Evolutionary conservation across 345 rosid species (phyloP).

Genomic region (Dipteronia dyeriana): DNA sequence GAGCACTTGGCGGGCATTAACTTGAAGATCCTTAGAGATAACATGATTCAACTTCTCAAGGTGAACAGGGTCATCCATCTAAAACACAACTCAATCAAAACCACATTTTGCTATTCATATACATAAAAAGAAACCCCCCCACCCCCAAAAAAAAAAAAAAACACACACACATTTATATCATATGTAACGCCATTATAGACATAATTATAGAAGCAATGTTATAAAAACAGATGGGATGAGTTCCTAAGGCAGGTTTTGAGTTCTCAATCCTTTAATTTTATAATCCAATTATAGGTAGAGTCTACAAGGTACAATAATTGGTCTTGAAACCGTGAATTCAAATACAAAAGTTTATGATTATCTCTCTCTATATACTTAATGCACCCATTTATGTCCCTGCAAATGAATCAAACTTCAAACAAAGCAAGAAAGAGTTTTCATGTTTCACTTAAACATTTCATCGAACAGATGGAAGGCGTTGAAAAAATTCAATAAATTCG

Average conservation of each 20-base stretch:
- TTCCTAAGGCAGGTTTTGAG: neutral
- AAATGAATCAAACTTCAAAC: neutral
- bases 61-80: slow-evolving; percentile 76
- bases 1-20: slow-evolving; percentile 22
- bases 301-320: too few relatives aligned
- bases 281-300: neutral
- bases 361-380: neutral
- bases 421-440: neutral
- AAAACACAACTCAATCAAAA: slow-evolving; percentile 21
- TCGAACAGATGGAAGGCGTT: slow-evolving; percentile 38
- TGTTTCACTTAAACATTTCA: slow-evolving; percentile 29
- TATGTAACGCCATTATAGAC: neutral
- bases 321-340: too few relatives aligned
- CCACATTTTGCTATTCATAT: neutral
- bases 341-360: neutral
- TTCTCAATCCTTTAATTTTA: neutral
- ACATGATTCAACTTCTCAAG: slow-evolving; percentile 75
- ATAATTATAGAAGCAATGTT: neutral
- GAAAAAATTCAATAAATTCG: neutral
- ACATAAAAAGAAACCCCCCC: too few relatives aligned
- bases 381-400: neutral
- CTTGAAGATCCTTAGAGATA: slow-evolving; percentile 56
- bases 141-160: neutral
- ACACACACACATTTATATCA: too few relatives aligned
- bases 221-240: neutral